Evolutionary conservation across 495 filamentous ascomycete genomes (phyloP), one percentile per base, ranked within the genome.

Genomic region (Hypomontagnella submonticulosa): DNA sequence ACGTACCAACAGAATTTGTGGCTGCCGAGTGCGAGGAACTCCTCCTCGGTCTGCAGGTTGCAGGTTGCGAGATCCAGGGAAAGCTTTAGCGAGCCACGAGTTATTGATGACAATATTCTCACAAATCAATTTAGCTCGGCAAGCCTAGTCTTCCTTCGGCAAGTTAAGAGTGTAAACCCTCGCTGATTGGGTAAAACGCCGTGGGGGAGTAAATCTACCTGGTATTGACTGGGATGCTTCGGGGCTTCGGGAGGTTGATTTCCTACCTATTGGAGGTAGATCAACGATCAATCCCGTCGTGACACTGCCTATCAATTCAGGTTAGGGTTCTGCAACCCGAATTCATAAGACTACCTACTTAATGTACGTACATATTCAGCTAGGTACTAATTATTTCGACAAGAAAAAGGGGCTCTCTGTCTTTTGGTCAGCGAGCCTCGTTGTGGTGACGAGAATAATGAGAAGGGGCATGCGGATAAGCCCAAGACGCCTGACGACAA

Each of bases 41-140:
- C 23, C 23, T 27, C 23, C 6, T 2, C 23, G 23, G 23, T 6
- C 23, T 27, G 23, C 23, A 6, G 23, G 23, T 27, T 27, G 23
- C 23, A 6, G 23, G 23, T 27, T 27, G 23, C 23, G 23, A 27
- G 23, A 60, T 46, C 30, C 36, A 43, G 38, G 37, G 47, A 37
- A 51, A 40, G 43, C 37, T 63, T 19, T 57, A 43, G 44, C 16
- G 48, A 48, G 36, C 20, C 20, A 13, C 36, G 54, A 37, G 23
- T 61, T 67, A 63, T 58, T 63, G 64, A 67, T 67, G 57, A 67
- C 64, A 48, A 62, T 58, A 42, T 59, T 62, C 37, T 67, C 58
- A 67, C 64, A 52, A 67, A 67, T 57, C 64, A 67, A 57, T 27
- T 33, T 63, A 49, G 27, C 43, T 32, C 23, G 53, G 62, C 53